These are phyloP conservation scores for Cutaneotrichosporon mucoides DNA, from an alignment of 1,284 basidiomycete species.

Conservation along the genomic window DNA sequence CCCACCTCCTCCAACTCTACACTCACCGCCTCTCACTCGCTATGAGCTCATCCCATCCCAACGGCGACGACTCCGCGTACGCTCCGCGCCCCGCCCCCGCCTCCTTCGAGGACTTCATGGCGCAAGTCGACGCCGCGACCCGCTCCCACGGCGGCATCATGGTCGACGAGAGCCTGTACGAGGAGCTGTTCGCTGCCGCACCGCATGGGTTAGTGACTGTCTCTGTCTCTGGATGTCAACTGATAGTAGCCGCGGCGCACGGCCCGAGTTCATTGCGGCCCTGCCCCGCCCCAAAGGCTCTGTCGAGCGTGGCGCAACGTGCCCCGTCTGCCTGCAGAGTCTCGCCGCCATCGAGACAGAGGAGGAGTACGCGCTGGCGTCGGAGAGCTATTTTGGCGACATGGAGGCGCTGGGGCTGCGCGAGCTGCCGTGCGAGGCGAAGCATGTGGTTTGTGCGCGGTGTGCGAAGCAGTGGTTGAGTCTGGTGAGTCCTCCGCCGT, in stretches of 20 bases:
- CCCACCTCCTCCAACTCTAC: neutral
- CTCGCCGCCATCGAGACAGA: slow-evolving; percentile 21
- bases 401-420: slow-evolving; percentile 16
- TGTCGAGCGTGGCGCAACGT: slow-evolving; percentile 2
- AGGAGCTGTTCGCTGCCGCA: slow-evolving; percentile 19
- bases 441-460: slow-evolving; percentile 22
- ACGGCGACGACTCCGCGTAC: slow-evolving; percentile 2
- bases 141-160: slow-evolving; percentile 10
- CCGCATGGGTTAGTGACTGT: slow-evolving; percentile 9
- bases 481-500: slow-evolving; percentile 7
- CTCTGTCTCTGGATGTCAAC: too few species aligned
- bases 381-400: slow-evolving; percentile 19
- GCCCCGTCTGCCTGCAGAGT: slow-evolving; percentile 22
- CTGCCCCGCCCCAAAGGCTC: slow-evolving; percentile 9
- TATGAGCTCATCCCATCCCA: neutral
- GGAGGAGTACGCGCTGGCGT: slow-evolving; percentile 26
- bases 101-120: slow-evolving; percentile 17
- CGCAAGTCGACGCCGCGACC: slow-evolving; percentile 5
- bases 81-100: slow-evolving; percentile 8
- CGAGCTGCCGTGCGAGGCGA: slow-evolving; percentile 13
- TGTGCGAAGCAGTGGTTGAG: slow-evolving; percentile 17
- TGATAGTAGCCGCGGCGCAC: slow-evolving; percentile 10
- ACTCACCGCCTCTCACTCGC: neutral
- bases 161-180: slow-evolving; percentile 22
- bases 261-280: slow-evolving; percentile 15